Base-by-base conservation (phyloP, 257 asterid genomes). In the Ajuga chamaepitys region DNA sequence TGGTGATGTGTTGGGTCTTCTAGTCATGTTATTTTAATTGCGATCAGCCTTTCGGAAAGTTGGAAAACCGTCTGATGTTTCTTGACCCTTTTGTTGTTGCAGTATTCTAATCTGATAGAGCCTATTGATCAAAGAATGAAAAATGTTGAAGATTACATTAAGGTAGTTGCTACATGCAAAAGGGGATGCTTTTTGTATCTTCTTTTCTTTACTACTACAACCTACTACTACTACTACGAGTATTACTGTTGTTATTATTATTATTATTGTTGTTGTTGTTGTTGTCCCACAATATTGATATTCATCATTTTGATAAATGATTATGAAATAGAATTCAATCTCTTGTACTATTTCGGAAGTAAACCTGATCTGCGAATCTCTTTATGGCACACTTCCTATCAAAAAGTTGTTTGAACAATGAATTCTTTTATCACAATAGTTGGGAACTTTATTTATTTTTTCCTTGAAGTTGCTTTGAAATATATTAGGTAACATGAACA, bases 41-140 rank as follows among this genome's bases (percentile, higher is more conserved):
- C 28, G 44, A 11, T 61, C 66, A 56, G 64, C 65, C 45, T 20
- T 38, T 46, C 25, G 18, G 59, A 53, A 62, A 47, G 35, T 26
- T 58, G 18, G 22, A 58, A 32, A 68, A 9, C 18, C 0, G 8
- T 55, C 3, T 80, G 46, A 75, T 46, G 60, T 58, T 11, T 62
- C 54, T 67, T 24, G 47, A 58, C 54, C 30, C 37, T 34, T 11
- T 58, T 10, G n/a, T n/a, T n/a, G n/a, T 70, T 60, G 87, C 95
- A 93, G 98, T 89, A 74, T 71, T 35, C 87, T 32, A 54, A 80
- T 61, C 77, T 93, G 59, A 93, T 93, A 64, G 80, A 87, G 85
- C 84, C 99, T 18, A 73, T 83, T 71, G 88, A 84, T 30, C 82
- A 70, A 62, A 81, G 99, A 79, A 83, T 77, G 84, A 77, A 76